Percentiles rank a stretch among this genome's conserved stretches.
These are phyloP conservation scores for Pelagomonas calceolata DNA, from an alignment of 108 stramenopile genomes.

Conservation along the genomic window DNA sequence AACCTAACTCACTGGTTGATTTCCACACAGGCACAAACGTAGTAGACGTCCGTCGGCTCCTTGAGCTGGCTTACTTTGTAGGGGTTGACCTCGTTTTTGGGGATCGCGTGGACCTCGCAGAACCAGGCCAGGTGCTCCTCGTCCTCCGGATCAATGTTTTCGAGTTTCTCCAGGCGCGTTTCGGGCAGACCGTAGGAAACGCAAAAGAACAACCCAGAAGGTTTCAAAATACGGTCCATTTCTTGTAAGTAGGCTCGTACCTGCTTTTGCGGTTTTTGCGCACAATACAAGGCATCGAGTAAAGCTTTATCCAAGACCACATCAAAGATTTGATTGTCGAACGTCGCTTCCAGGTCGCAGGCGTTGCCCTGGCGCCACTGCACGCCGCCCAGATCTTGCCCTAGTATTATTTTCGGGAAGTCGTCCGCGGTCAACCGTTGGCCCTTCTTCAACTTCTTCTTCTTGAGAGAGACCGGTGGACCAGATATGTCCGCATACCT, in stretches of 20 bases:
- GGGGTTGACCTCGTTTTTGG: constrained; percentile 1
- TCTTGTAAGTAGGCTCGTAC: constrained; percentile 4
- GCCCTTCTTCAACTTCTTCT: not conserved
- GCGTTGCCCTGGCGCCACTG: constrained; percentile 6
- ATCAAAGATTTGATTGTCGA: constrained; percentile 6
- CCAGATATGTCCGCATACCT: not conserved
- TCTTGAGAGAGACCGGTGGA: not conserved
- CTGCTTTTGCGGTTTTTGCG: not conserved
- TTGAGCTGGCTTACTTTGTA: constrained; percentile 4
- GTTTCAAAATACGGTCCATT: constrained; percentile 10
- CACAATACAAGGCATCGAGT: constrained; percentile 8
- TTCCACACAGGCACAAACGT: constrained; percentile 11
- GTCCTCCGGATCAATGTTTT: constrained; percentile 1
- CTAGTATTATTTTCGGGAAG: not conserved
- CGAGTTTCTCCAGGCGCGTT: constrained; percentile 9
- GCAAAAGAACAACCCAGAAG: not conserved
- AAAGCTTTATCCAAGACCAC: constrained; percentile 6
- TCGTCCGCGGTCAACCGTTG: not conserved
- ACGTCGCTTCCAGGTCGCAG: not conserved
- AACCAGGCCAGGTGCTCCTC: constrained; percentile 6
- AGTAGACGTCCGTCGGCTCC: constrained; percentile 12
- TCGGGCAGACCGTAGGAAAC: constrained; percentile 12
- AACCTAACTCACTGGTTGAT: no score
- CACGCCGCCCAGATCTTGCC: not conserved
- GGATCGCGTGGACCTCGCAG: constrained; percentile 3